phyloP scores from a whole-genome alignment of 2,329 filamentous ascomycete genomes.

The Hypoxylon sp. region DNA sequence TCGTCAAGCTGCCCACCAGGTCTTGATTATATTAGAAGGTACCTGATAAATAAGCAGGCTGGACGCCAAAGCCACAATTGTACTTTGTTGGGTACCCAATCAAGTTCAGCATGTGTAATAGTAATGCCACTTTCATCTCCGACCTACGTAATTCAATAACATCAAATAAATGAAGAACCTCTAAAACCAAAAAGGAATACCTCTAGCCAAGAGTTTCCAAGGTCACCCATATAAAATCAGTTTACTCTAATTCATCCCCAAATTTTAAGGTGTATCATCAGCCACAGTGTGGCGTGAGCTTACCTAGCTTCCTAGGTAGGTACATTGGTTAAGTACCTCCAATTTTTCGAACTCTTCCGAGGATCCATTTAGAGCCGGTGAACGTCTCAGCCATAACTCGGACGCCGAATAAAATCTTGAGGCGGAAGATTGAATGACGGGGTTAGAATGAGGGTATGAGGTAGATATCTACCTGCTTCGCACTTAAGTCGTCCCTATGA shows the following conservation, averaged over 20 bases:
- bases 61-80: too few relatives aligned
- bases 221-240: too few relatives aligned
- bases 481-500: slow-evolving; percentile 60
- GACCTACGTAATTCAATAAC: too few relatives aligned
- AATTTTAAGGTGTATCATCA: slow-evolving; percentile 4
- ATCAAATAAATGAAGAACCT: too few relatives aligned
- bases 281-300: slow-evolving; percentile 52
- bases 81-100: too few relatives aligned
- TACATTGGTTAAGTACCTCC: slow-evolving; percentile 13
- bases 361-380: slow-evolving; percentile 1
- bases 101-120: too few relatives aligned
- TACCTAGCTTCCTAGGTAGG: slow-evolving; percentile 27
- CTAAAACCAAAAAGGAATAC: too few relatives aligned
- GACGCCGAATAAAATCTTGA: slow-evolving; percentile 9
- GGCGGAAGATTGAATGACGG: slow-evolving; percentile 18
- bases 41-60: too few relatives aligned
- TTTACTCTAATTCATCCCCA: too few relatives aligned
- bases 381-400: slow-evolving; percentile 25
- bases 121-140: too few relatives aligned
- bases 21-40: too few relatives aligned
- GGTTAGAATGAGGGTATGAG: slow-evolving; percentile 37
- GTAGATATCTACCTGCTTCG: slow-evolving; percentile 30
- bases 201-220: too few relatives aligned
- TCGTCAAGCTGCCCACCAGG: neutral
- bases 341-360: slow-evolving; percentile 39